Evolutionary conservation across 1,284 basidiomycete genomes (phyloP).

Genomic region (Ustilago sp.): DNA sequence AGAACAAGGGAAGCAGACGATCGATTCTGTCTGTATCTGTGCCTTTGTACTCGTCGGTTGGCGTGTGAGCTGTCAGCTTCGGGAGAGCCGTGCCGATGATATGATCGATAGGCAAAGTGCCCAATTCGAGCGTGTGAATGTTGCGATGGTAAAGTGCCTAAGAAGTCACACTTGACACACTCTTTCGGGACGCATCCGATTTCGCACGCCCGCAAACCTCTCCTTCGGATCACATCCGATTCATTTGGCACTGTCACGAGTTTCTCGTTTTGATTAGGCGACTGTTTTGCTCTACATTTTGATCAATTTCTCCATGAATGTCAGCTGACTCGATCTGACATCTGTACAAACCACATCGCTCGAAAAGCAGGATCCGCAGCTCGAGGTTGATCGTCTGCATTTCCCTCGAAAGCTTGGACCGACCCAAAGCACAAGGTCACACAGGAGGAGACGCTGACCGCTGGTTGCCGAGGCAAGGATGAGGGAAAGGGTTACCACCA

Average conservation of each 20-base stretch:
- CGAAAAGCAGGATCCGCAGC: background rate
- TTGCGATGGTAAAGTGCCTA: no score
- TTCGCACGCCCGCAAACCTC: background rate
- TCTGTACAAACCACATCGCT: background rate
- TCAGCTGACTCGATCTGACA: background rate
- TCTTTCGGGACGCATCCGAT: background rate
- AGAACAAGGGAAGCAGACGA: background rate
- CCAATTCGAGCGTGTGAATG: no score
- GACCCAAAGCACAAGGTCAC: no score
- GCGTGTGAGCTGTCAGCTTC: no score
- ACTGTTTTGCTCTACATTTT: background rate
- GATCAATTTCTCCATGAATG: background rate
- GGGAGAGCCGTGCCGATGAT: no score
- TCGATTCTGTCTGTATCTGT: background rate
- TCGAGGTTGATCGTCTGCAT: background rate
- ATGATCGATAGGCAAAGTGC: no score
- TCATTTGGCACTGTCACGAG: background rate
- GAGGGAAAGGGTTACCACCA: background rate
- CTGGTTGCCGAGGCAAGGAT: no score
- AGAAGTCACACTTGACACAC: background rate
- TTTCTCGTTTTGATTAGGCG: background rate
- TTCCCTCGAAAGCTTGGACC: background rate
- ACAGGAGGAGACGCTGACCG: background rate
- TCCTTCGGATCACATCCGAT: background rate
- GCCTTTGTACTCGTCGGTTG: no score